Evolutionary conservation across 345 rosid species (phyloP).

Genomic region (Eucalyptus dawsonii): DNA sequence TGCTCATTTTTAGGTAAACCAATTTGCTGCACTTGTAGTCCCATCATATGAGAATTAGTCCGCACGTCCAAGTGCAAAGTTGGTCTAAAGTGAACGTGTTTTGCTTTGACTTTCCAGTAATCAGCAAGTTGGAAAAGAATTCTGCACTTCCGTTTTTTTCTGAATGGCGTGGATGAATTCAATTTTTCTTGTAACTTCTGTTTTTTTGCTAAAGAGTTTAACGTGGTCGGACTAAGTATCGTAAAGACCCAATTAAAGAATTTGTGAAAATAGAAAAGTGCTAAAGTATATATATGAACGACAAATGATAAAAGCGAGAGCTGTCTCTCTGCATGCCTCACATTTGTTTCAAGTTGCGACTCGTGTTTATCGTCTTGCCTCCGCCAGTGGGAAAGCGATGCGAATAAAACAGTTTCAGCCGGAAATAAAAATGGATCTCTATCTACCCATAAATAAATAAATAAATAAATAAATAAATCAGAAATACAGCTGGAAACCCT

Average conservation of each 20-base stretch:
- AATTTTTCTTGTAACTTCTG: not conserved
- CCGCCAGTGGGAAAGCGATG: not conserved
- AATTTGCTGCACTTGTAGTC: not conserved
- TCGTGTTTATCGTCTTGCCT: not conserved
- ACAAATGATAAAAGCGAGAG: not conserved
- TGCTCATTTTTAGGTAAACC: not conserved
- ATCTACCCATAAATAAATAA: not conserved
- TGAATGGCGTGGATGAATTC: not conserved
- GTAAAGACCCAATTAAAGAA: not conserved
- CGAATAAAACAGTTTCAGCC: not conserved
- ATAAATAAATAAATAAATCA: too few relatives aligned
- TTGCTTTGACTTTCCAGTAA: not conserved
- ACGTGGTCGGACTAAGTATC: not conserved
- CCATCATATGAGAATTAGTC: not conserved
- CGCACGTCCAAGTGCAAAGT: not conserved
- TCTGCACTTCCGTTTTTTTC: not conserved
- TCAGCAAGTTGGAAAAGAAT: not conserved
- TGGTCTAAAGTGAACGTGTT: not conserved
- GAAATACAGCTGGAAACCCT: not conserved
- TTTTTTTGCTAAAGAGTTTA: not conserved
- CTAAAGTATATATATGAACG: not conserved
- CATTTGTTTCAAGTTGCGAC: not conserved
- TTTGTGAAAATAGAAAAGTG: not conserved
- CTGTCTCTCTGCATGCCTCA: not conserved
- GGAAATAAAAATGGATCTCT: not conserved